A percentile compares a stretch with the other conserved stretches of the same genome.
Evolutionary conservation across 306 rosid species (phyloP).

Genomic region (Heteromeles arbutifolia): DNA sequence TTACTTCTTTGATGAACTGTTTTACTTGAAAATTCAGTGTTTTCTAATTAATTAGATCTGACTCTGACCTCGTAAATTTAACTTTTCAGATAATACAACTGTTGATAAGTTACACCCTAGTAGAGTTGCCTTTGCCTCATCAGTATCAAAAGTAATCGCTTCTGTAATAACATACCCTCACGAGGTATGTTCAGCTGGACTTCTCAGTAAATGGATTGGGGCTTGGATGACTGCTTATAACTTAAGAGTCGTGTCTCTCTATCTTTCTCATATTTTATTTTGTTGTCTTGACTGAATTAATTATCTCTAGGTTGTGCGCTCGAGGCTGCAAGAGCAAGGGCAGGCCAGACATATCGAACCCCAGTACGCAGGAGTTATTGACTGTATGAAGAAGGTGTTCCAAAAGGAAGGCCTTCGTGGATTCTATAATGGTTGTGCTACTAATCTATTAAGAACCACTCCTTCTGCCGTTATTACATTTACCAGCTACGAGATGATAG

Average conservation of each 20-base stretch:
- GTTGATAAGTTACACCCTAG: slow-evolving; percentile 67
- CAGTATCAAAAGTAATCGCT: slow-evolving; percentile 76
- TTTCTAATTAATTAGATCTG: neutral
- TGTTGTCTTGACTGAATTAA: neutral
- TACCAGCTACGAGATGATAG: slow-evolving; percentile 90
- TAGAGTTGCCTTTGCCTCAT: slow-evolving; percentile 63
- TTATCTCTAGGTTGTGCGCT: slow-evolving; percentile 58
- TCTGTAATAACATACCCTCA: slow-evolving; percentile 86
- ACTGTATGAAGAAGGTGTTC: slow-evolving; percentile 74
- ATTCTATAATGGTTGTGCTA: slow-evolving; percentile 85
- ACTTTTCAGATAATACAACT: slow-evolving; percentile 61
- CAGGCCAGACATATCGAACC: slow-evolving; percentile 43
- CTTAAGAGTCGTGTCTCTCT: neutral
- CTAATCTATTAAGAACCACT: slow-evolving; percentile 80
- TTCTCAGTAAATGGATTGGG: neutral
- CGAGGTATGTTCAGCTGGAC: slow-evolving; percentile 42
- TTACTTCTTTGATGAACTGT: slow-evolving; percentile 8
- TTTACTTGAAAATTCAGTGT: neutral
- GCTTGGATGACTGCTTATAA: neutral
- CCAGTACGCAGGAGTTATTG: slow-evolving; percentile 63
- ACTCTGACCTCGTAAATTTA: slow-evolving; percentile 17
- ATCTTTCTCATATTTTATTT: neutral
- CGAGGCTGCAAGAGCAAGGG: slow-evolving; percentile 96
- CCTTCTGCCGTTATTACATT: slow-evolving; percentile 94
- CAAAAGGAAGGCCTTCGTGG: slow-evolving; percentile 79